A percentile compares a stretch with the other conserved stretches of the same genome.
Conservation (phyloP, 805 yeast genomes). For the Suhomyces emberorum region DNA sequence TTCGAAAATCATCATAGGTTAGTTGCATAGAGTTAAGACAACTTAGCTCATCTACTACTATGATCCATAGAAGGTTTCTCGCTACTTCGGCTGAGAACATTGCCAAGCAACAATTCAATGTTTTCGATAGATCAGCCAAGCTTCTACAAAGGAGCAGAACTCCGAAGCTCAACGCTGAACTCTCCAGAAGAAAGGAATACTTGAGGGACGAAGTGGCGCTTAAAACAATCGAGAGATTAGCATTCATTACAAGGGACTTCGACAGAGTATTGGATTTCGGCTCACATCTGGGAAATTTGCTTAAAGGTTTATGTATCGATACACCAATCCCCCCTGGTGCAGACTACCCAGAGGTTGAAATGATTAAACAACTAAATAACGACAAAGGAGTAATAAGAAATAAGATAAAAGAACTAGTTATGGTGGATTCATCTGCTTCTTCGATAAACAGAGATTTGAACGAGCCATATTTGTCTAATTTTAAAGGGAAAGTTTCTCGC, state of each 20-base stretch:
- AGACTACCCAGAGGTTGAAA: conserved; percentile 35
- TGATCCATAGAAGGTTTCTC: conserved; percentile 13
- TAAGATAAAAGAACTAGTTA: conserved; percentile 52
- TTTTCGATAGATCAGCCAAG: conserved; percentile 63
- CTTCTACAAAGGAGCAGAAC: conserved; percentile 56
- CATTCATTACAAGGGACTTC: conserved; percentile 66
- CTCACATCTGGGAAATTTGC: conserved; percentile 64
- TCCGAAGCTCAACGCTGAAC: conserved; percentile 39
- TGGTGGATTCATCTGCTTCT: conserved; percentile 62
- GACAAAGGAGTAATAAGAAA: conserved; percentile 53
- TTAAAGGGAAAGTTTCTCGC: conserved; percentile 46
- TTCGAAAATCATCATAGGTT: not conserved
- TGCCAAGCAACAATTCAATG: conserved; percentile 31
- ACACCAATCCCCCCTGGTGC: conserved; percentile 20
- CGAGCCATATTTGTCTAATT: conserved; percentile 36
- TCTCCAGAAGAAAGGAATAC: conserved; percentile 61
- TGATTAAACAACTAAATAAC: conserved; percentile 41
- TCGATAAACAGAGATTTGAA: conserved; percentile 52
- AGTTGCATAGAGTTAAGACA: not conserved
- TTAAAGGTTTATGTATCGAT: conserved; percentile 35
- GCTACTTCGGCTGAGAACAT: conserved; percentile 25
- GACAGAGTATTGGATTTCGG: conserved; percentile 68
- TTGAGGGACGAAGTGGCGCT: conserved; percentile 70
- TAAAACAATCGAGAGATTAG: conserved; percentile 70
- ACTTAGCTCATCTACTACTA: not conserved